A percentile compares a stretch with the other conserved stretches of the same genome.
Conservation (phyloP, 768 basidiomycete species). For the Nidula microcarpa region DNA sequence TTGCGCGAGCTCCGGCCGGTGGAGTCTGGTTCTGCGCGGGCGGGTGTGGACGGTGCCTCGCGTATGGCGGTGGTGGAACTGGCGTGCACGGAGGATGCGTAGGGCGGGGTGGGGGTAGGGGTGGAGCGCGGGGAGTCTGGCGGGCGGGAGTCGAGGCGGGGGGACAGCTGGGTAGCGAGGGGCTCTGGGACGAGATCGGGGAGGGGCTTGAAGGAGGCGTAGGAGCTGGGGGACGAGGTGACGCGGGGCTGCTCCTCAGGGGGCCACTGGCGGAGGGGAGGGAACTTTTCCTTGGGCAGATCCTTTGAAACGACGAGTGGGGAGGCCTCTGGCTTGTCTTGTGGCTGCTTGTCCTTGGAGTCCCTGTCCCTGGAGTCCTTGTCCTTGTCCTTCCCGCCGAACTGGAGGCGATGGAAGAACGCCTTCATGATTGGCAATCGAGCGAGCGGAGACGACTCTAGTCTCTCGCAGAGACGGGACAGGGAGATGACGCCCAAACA, state of each 20-base stretch:
- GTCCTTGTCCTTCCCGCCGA: constrained; percentile 53
- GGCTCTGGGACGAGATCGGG: constrained; percentile 55
- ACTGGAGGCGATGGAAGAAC: constrained; percentile 73
- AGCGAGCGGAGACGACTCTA: constrained; percentile 2
- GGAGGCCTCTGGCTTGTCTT: too few relatives aligned
- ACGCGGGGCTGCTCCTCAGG: constrained; percentile 37
- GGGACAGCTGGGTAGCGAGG: constrained; percentile 28
- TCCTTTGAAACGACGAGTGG: too few relatives aligned
- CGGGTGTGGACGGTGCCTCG: constrained; percentile 15
- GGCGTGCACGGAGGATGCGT: constrained; percentile 12
- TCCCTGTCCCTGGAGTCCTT: constrained; percentile 57
- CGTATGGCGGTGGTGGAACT: constrained; percentile 18
- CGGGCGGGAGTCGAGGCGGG: constrained; percentile 17
- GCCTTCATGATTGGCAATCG: constrained; percentile 64
- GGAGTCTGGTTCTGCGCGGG: constrained; percentile 21
- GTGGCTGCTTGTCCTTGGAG: constrained; percentile 42
- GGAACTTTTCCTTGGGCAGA: constrained; percentile 58
- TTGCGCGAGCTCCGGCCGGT: constrained; percentile 32
- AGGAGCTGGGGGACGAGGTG: constrained; percentile 38
- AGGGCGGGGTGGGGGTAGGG: constrained; percentile 20
- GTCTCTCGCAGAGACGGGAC: constrained; percentile 5
- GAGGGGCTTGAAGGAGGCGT: constrained; percentile 63
- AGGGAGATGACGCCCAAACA: not conserved
- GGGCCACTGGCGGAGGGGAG: constrained; percentile 69
- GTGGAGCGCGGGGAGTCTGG: constrained; percentile 26